phyloP scores from a whole-genome alignment of 108 stramenopile genomes.

The Ochromonas danica region DNA sequence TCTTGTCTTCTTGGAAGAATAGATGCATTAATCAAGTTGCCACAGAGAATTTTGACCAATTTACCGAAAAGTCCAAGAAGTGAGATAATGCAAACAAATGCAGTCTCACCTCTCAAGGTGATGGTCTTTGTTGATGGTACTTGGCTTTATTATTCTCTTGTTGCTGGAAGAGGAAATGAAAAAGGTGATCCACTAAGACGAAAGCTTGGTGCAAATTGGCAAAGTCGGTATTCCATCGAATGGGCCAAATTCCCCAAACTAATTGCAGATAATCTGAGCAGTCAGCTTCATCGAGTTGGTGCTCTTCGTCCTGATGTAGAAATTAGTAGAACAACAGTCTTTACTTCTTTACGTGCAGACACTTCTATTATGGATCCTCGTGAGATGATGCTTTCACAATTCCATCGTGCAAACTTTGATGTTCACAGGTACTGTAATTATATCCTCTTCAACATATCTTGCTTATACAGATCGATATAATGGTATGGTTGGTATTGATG shows the following conservation, averaged over 20 bases:
- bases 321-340: slow-evolving; percentile 68
- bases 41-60: too few species aligned
- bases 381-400: slow-evolving; percentile 72
- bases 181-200: slow-evolving; percentile 56
- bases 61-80: too few species aligned
- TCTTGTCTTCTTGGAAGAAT: too few species aligned
- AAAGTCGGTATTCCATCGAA: slow-evolving; percentile 62
- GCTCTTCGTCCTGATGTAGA: slow-evolving; percentile 63
- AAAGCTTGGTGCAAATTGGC: slow-evolving; percentile 71
- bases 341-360: slow-evolving; percentile 68
- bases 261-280: slow-evolving; percentile 10
- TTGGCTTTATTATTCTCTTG: slow-evolving; percentile 78
- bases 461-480: too few species aligned
- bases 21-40: too few species aligned
- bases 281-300: neutral
- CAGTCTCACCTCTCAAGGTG: slow-evolving; percentile 72
- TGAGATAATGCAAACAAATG: too few species aligned
- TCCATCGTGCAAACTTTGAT: slow-evolving; percentile 70
- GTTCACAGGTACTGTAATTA: slow-evolving; percentile 56
- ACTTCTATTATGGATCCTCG: slow-evolving; percentile 64
- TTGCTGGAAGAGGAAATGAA: slow-evolving; percentile 48
- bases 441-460: too few species aligned
- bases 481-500: neutral
- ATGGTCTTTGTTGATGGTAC: slow-evolving; percentile 85
- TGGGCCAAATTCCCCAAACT: slow-evolving; percentile 66